Evolutionary conservation across 768 basidiomycete species (phyloP).

Genomic region (Russula abietina): DNA sequence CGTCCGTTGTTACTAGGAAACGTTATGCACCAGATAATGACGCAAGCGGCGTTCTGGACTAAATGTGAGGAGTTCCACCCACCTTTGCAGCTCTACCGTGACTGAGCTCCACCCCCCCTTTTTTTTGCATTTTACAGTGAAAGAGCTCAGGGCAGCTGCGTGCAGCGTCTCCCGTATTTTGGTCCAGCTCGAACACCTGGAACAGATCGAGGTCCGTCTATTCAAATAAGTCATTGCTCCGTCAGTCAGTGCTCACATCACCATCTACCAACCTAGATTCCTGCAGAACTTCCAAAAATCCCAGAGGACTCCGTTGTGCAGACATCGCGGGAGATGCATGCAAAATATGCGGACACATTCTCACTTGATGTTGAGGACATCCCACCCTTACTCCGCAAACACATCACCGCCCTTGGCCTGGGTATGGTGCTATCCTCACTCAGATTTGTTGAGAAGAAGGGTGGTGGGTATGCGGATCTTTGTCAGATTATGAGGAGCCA

Average conservation of each 20-base stretch:
- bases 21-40: constrained; percentile 16
- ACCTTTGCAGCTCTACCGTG: no score
- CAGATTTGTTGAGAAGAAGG: constrained; percentile 3
- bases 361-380: constrained; percentile 17
- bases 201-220: constrained; percentile 17
- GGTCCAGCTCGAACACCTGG: constrained; percentile 5
- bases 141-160: constrained; percentile 12
- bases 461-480: not conserved
- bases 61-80: constrained; percentile 11
- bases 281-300: constrained; percentile 8
- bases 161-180: constrained; percentile 13
- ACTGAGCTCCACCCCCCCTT: not conserved
- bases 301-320: constrained; percentile 14
- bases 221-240: no score
- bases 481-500: constrained; percentile 17
- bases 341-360: constrained; percentile 9
- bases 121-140: constrained; percentile 10
- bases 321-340: constrained; percentile 16
- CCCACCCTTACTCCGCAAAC: not conserved
- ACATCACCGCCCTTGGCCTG: constrained; percentile 7
- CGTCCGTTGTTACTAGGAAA: constrained; percentile 13
- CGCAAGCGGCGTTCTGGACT: constrained; percentile 19
- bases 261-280: not conserved
- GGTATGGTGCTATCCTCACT: constrained; percentile 9
- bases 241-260: not conserved